These are phyloP conservation scores for Heliamphora pulchella DNA, from an alignment of 179 eudicot genomes.

Conservation along the genomic window DNA sequence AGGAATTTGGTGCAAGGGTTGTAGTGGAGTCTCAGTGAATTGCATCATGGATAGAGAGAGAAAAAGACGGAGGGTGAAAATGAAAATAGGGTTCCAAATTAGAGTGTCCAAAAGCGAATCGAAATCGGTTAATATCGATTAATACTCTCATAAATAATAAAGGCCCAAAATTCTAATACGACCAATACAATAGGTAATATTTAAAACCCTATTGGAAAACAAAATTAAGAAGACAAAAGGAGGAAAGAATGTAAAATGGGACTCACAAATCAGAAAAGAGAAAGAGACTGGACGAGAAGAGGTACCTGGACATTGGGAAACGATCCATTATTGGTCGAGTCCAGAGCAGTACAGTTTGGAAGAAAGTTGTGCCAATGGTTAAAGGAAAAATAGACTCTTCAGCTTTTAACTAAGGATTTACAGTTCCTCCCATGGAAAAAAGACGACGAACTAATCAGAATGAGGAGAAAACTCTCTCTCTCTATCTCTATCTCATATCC, in stretches of 20 bases:
- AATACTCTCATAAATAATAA: too few relatives aligned
- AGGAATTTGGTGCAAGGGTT: constrained; percentile 29
- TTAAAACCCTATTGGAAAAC: too few relatives aligned
- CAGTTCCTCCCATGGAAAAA: constrained; percentile 2
- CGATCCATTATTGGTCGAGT: constrained; percentile 23
- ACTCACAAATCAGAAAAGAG: constrained; percentile 15
- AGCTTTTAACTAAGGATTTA: constrained; percentile 25
- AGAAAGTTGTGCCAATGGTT: constrained; percentile 26
- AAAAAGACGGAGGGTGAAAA: background rate
- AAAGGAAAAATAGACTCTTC: constrained; percentile 47
- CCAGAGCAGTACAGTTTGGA: background rate
- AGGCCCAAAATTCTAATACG: too few relatives aligned
- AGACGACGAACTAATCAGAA: constrained; percentile 14
- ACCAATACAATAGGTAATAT: too few relatives aligned
- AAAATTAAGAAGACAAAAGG: background rate
- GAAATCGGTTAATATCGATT: too few relatives aligned
- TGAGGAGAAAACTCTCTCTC: constrained; percentile 11
- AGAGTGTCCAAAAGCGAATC: too few relatives aligned
- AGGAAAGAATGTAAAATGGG: background rate
- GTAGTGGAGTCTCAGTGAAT: constrained; percentile 41
- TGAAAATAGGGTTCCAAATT: background rate
- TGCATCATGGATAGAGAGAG: constrained; percentile 51
- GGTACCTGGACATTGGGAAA: constrained; percentile 35
- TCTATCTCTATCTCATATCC: background rate
- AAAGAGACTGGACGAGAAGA: constrained; percentile 51